These are phyloP conservation scores for Termitomyces sp. DNA, from an alignment of 768 basidiomycete species.

Conservation along the genomic window DNA sequence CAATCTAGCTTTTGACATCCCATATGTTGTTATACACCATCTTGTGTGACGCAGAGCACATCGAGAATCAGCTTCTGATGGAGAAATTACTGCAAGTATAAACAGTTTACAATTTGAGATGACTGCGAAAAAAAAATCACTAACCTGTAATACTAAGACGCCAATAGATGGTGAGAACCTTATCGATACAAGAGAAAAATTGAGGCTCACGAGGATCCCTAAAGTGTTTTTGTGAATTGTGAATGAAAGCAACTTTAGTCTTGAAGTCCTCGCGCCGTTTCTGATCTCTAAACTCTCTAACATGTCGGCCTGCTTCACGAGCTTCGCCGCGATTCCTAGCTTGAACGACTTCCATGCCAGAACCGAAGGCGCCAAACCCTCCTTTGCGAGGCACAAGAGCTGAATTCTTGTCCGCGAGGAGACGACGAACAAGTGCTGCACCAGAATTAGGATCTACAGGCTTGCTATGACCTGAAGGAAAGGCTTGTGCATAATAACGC, in stretches of 20 bases:
- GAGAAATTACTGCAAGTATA: neutral
- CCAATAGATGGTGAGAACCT: neutral
- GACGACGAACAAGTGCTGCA: slow-evolving; percentile 67
- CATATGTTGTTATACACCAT: slow-evolving; percentile 4
- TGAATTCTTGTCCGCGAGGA: slow-evolving; percentile 78
- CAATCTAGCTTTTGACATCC: slow-evolving; percentile 11
- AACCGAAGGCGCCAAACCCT: slow-evolving; percentile 83
- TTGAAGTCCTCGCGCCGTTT: slow-evolving; percentile 76
- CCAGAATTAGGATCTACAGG: slow-evolving; percentile 66
- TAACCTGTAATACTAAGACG: slow-evolving; percentile 17
- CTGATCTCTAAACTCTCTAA: slow-evolving; percentile 80
- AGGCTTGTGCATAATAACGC: slow-evolving; percentile 83
- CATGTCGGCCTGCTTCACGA: slow-evolving; percentile 82
- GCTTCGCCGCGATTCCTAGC: slow-evolving; percentile 96
- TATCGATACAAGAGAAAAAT: neutral
- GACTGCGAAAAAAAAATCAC: neutral
- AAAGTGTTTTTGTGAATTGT: slow-evolving; percentile 87
- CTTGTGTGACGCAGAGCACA: neutral
- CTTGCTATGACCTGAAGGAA: slow-evolving; percentile 41
- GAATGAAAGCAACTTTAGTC: slow-evolving; percentile 72
- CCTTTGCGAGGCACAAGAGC: slow-evolving; percentile 82
- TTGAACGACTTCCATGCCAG: slow-evolving; percentile 77
- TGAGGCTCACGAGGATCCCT: slow-evolving; percentile 62
- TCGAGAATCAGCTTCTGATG: neutral
- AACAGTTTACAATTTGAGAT: neutral